Base-by-base conservation (phyloP, 495 filamentous ascomycete genomes). In the Penicillium pulvis region DNA sequence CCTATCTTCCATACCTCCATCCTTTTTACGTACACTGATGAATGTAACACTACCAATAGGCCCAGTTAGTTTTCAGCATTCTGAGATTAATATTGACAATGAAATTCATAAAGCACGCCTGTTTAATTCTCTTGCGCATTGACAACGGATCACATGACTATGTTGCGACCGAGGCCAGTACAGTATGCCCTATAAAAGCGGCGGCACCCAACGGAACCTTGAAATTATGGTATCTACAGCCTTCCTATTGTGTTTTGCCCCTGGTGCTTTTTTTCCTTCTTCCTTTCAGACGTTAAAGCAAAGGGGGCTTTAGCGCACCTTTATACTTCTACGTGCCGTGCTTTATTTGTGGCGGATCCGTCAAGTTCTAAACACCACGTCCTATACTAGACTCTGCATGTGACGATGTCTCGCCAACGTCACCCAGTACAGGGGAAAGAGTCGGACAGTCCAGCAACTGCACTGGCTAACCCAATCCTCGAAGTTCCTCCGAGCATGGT, bases 351-450 rank as follows among this genome's bases (percentile, higher is more conserved):
- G 58, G 57, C 60, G 62, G 50, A 57, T 53, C 57, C 44, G 51
- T 26, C 55, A 44, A 60, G 26, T 59, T 62, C 51, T 35, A 55
- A 64, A 59, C 45, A 17, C 46, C 24, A 30, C 24, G 24, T 51
- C 51, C 44, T 65, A 56, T 52, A 59, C 55, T 60, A 55, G 46
- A 57, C 53, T 60, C 20, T 61, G 57, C 64, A 65, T 66, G 66
- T 66, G 65, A 71, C 53, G 30, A 74, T 76, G 75, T 49, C 69
- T 70, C 75, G 65, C 55, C 75, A 75, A 53, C 75, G 75, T 62
- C 73, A 63, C 57, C 62, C 64, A 56, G 66, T 65, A 64, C 67
- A 68, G 51, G 64, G 55, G 48, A 63, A 69, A 44, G 56, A 60
- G 28, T 41, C 57, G 24, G 55, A 48, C 43, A 47, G 44, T 31